These are phyloP conservation scores for Apiospora arundinis DNA, from an alignment of 2,329 filamentous ascomycete genomes.

Conservation along the genomic window DNA sequence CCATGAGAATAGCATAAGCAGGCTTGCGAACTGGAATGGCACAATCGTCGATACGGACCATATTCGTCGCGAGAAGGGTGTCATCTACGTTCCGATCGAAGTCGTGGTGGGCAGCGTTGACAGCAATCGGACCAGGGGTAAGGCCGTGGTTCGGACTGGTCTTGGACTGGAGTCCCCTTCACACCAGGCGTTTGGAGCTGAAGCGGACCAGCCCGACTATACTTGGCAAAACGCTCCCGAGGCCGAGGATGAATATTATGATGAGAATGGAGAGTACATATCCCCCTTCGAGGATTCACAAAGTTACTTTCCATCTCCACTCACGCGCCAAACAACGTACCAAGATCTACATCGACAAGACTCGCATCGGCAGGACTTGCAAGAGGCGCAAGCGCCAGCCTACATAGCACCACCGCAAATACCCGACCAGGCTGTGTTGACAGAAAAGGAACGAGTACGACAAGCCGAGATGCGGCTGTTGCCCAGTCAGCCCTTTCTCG, in stretches of 20 bases:
- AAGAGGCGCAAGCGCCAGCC: conserved; percentile 47
- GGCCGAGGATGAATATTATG: conserved; percentile 37
- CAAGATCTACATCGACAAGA: conserved; percentile 41
- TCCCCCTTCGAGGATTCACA: conserved; percentile 32
- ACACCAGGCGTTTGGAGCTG: conserved; percentile 27
- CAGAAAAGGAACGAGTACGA: conserved; percentile 83
- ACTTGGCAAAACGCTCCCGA: conserved; percentile 41
- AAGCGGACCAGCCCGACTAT: conserved; percentile 35
- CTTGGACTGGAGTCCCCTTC: conserved; percentile 32
- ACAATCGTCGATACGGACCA: conserved; percentile 87
- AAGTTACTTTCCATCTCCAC: conserved; percentile 35
- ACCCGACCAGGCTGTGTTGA: conserved; percentile 65
- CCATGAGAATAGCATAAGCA: conserved; percentile 49
- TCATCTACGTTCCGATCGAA: conserved; percentile 87
- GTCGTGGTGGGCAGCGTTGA: conserved; percentile 87
- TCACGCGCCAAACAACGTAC: conserved; percentile 41
- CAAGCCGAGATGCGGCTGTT: conserved; percentile 80
- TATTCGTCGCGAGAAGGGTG: conserved; percentile 86
- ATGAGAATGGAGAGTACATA: conserved; percentile 21
- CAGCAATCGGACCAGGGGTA: conserved; percentile 50
- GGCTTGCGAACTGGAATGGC: conserved; percentile 62
- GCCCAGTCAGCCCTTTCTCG: conserved; percentile 75
- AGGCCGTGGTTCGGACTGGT: conserved; percentile 34
- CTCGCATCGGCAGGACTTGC: conserved; percentile 32
- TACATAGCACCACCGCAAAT: conserved; percentile 67